A percentile compares a stretch with the other conserved stretches of the same genome.
Evolutionary conservation across 768 basidiomycete species (phyloP).

Genomic region (Dentipellis sp.): DNA sequence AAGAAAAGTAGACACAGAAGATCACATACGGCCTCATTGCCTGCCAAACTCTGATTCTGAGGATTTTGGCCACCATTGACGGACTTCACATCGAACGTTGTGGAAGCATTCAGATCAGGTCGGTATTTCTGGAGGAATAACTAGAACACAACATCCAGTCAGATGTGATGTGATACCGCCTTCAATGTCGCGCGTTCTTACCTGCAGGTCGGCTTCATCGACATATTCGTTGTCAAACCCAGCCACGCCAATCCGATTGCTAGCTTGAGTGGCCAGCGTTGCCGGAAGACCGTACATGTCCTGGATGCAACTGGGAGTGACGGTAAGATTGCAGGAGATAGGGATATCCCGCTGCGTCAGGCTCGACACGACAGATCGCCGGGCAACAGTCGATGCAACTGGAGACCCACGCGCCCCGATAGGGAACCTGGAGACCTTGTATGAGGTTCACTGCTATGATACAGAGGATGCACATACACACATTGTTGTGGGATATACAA

Average conservation of each 20-base stretch:
- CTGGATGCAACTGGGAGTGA: conserved; percentile 1
- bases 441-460: not conserved
- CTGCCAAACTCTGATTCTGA: conserved; percentile 21
- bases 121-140: conserved; percentile 20
- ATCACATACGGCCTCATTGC: conserved; percentile 26
- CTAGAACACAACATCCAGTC: not conserved
- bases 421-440: not conserved
- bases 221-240: not conserved
- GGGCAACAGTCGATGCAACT: not conserved
- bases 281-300: not conserved
- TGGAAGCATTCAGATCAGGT: conserved; percentile 23
- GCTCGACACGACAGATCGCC: not conserved
- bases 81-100: conserved; percentile 25
- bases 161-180: not conserved
- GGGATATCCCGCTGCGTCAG: not conserved
- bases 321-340: not conserved
- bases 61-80: conserved; percentile 29
- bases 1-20: not conserved
- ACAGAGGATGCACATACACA: not conserved
- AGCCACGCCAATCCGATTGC: not conserved
- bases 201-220: not conserved
- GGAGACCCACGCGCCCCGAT: not conserved
- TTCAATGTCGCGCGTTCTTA: not conserved
- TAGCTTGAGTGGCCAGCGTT: not conserved
- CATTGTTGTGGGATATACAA: conserved; percentile 23